Evolutionary conservation across 495 filamentous ascomycete species (phyloP).

Genomic region (Neurospora intermedia): DNA sequence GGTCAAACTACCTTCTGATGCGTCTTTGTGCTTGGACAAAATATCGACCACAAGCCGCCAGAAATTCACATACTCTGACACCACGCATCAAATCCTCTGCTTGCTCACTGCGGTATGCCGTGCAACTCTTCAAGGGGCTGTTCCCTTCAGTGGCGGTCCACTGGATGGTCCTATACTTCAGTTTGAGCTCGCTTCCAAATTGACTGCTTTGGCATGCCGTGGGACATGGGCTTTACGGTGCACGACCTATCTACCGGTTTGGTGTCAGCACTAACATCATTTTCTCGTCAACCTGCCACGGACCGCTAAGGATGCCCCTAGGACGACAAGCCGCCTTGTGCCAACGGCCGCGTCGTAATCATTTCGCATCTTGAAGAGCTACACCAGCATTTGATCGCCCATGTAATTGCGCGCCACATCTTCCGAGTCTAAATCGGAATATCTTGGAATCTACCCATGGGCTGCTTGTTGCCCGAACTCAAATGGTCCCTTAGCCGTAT

Average conservation of each 20-base stretch:
- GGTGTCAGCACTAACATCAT: constrained; percentile 11
- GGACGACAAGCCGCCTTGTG: constrained; percentile 9
- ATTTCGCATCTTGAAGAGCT: neutral
- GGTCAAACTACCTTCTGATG: neutral
- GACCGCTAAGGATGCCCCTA: constrained; percentile 4
- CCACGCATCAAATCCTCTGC: neutral
- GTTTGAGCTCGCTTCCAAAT: constrained; percentile 1
- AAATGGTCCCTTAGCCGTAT: neutral
- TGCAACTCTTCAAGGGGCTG: neutral
- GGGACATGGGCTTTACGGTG: constrained; percentile 9
- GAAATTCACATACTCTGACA: neutral
- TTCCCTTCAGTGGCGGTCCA: neutral
- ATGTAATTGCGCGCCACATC: neutral
- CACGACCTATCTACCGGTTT: neutral
- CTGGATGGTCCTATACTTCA: neutral
- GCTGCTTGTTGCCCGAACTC: neutral
- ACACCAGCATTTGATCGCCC: neutral
- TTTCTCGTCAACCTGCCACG: constrained; percentile 16
- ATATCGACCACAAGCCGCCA: neutral
- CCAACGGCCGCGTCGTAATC: constrained; percentile 6
- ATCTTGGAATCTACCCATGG: neutral
- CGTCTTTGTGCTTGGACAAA: neutral
- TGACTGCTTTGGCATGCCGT: constrained; percentile 15
- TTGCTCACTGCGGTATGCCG: neutral
- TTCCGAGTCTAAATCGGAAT: neutral